Base-by-base conservation (phyloP, 306 rosid genomes). In the Calophaca sinica region DNA sequence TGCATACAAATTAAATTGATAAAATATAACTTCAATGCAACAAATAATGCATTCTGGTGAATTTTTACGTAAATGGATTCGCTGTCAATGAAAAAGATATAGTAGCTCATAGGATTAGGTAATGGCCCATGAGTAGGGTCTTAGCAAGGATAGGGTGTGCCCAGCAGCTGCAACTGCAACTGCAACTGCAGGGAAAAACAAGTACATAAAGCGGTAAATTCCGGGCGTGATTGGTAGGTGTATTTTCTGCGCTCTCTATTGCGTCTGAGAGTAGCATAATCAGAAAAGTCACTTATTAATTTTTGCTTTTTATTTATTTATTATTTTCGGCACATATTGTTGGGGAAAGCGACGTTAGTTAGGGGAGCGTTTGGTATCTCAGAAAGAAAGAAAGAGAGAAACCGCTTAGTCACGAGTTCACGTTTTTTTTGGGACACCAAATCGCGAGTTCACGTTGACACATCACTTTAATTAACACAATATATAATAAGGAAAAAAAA, bases 141-240 rank as follows among this genome's bases (percentile, higher is more conserved):
- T 20, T 0, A 20, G 7, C 45, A 41, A 5, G 45, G 9, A 7
- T 41, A 7, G 45, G 45, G 45, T 20, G 26, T 20, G 26, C 26
- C 26, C 26, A 0, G 26, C 26, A 20, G 0, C 4, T 6, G 42
- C 29, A 48, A 14, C 15, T 20, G 26, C 26, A 20, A 5, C 4
- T 6, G 42, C 29, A 48, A 14, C 15, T 11, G 57, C 58, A 12
- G 32, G 36, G 3, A 12, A 62, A 79, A 75, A 79, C 48, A 85
- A 77, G 86, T 87, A 76, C 91, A 57, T 49, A 55, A 67, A 68
- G 80, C 61, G 49, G 44, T 39, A 35, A 57, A 68, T 79, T 39
- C 31, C 65, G 11, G 28, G 3, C 61, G 74, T 75, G 42, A 86
- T 82, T 84, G 84, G 88, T 54, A 3, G 60, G 74, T 79, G 66